Conservation (phyloP, 164 flowering plant genomes). For the Vitis vinifera region ASM3070453v1 NC_081823.1:5051501-5052000, state of each 20-base stretch:
- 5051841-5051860: background rate
- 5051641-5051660: conserved; percentile 52
- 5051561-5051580: conserved; percentile 41
- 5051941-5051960: conserved; percentile 78
- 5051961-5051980: conserved; percentile 78
- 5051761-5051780: conserved; percentile 62
- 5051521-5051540: conserved; percentile 75
- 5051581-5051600: conserved; percentile 1
- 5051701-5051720: conserved; percentile 55
- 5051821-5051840: background rate
- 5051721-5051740: conserved; percentile 93
- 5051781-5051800: background rate
- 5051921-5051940: conserved; percentile 77
- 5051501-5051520: conserved; percentile 63
- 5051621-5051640: background rate
- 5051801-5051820: background rate
- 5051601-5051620: background rate
- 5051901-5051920: conserved; percentile 79
- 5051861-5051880: conserved; percentile 37
- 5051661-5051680: conserved; percentile 81
- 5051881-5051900: conserved; percentile 62
- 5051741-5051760: conserved; percentile 74
- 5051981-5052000: conserved; percentile 67
- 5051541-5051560: conserved; percentile 87
- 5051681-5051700: conserved; percentile 73